Base-by-base conservation (phyloP, 495 filamentous ascomycete species). In the Trichocladium uniseriatum region DNA sequence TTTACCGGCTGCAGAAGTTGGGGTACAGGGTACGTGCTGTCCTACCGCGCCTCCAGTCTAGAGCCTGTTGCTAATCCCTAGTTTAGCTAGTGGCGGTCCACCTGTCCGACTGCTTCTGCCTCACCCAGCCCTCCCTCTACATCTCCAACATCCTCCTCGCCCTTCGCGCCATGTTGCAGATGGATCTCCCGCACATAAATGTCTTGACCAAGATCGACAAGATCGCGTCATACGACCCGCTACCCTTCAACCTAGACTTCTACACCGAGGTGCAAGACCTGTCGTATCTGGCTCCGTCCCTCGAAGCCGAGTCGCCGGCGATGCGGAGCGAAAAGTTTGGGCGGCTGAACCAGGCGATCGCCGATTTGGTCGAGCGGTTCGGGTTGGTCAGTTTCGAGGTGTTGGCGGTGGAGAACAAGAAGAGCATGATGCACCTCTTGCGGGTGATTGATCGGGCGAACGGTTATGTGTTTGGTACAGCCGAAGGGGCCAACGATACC, bases 231-330 rank as follows among this genome's bases (percentile, higher is more conserved):
- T 95, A 94, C 60, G 77, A 83, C 36, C 78, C 83, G 8, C 79
- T 97, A 0, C 86, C 89, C 0, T 96, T 98, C 73, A 90, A 91
- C 56, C 78, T 98, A 31, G 89, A 95, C 54, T 98, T 81, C 64
- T 98, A 97, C 68, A 95, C 92, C 44, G 92, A 98, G 61, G 89
- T 96, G n/a, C 88, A 97, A 67, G 88, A 95, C 49, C 80, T 98
- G 5, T 74, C 74, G 3, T 86, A 94, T 54, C 79, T 98, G 15
- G 74, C 92, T 7, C 89, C 91, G 0, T 72, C 82, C 41, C 79
- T 98, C 11, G 78, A 83, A 51, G 72, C 73, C 19, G 55, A 82
- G 72, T 49, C 66, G 18, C 61, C 70, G n/a, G 60, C 74, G 57
- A 51, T 78, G 73, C 74, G 76, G 5, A 77, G 79, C 53, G 68